Evolutionary conservation across 805 yeast species (phyloP).

Genomic region (Maudiozyma turicensis): DNA sequence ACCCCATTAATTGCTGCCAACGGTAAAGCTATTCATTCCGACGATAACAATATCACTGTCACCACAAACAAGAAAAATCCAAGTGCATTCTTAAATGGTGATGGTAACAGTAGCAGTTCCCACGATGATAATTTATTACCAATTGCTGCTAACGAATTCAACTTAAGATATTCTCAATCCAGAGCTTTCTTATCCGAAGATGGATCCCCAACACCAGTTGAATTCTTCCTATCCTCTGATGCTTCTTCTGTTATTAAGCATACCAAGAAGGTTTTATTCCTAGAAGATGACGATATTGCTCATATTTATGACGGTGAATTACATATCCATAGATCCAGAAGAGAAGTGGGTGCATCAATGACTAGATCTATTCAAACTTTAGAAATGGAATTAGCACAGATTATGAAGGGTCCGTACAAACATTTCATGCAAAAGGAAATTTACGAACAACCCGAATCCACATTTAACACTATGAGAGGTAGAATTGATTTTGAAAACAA

Average conservation of each 20-base stretch:
- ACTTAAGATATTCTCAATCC: constrained; percentile 80
- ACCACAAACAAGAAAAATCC: constrained; percentile 5
- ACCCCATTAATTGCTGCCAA: constrained; percentile 21
- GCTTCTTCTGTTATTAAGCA: constrained; percentile 95
- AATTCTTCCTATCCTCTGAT: constrained; percentile 92
- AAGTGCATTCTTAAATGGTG: constrained; percentile 4
- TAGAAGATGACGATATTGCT: constrained; percentile 98
- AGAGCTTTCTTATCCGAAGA: constrained; percentile 95
- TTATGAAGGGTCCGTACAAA: constrained; percentile 93
- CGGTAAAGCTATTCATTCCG: constrained; percentile 4
- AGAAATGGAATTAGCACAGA: constrained; percentile 93
- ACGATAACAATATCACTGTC: neutral
- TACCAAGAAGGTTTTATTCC: constrained; percentile 90
- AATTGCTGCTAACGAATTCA: constrained; percentile 43
- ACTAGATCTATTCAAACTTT: constrained; percentile 93
- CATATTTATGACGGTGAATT: constrained; percentile 97
- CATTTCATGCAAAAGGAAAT: constrained; percentile 99
- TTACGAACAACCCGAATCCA: constrained; percentile 96
- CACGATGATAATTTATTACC: constrained; percentile 33
- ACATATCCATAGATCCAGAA: constrained; percentile 93
- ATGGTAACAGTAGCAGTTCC: neutral
- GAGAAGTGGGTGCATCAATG: constrained; percentile 80
- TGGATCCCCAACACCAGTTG: constrained; percentile 86
- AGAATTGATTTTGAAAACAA: constrained; percentile 84
- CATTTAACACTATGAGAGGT: constrained; percentile 98